Evolutionary conservation across 164 flowering plant genomes (phyloP), one percentile per base, ranked within the genome.

Genomic region (Piper betle): DNA sequence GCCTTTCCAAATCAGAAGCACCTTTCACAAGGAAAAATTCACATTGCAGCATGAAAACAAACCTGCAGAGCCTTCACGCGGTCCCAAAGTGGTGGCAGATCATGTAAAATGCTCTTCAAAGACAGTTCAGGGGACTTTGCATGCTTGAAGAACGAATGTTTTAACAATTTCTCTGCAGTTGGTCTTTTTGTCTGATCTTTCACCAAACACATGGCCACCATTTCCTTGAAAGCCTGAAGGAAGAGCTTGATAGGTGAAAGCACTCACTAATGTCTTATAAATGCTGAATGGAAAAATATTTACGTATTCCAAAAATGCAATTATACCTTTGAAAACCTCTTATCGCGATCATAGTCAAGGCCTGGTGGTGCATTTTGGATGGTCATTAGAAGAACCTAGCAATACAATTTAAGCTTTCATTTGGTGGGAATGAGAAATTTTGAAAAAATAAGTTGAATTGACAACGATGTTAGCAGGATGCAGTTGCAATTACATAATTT

Each of bases 181-280:
- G 99, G 99, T 73, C 99, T 87, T 77, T 88, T 88, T 56, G 91
- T 81, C 77, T 81, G 99, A 81, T 94, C 99, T 85, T 94, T 94
- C 82, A 94, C 97, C 84, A 94, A 81, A 81, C 99, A 94, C 99
- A 94, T 94, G 64, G 99, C 96, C 77, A 94, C 97, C 99, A 94
- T 83, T 76, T 94, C 99, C 80, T 91, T 94, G 66, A 94, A 94
- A 61, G 97, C 82, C 99, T 94, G 94, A 70, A 77, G 60, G 81
- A 76, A 71, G 71, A 73, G 66, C 73, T 63, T 70, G 83, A 83
- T 78, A 88, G 91, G 73, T 46, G 15, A 46, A 25, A 25, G 33
- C 33, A 25, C 33, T 25, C 33, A 25, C 33, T 25, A 25, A 25
- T 25, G 33, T 25, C 33, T 25, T 25, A 25, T 25, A 25, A 25